These are phyloP conservation scores for Luffa aegyptiaca DNA, from an alignment of 306 rosid species.

Conservation along the genomic window DNA sequence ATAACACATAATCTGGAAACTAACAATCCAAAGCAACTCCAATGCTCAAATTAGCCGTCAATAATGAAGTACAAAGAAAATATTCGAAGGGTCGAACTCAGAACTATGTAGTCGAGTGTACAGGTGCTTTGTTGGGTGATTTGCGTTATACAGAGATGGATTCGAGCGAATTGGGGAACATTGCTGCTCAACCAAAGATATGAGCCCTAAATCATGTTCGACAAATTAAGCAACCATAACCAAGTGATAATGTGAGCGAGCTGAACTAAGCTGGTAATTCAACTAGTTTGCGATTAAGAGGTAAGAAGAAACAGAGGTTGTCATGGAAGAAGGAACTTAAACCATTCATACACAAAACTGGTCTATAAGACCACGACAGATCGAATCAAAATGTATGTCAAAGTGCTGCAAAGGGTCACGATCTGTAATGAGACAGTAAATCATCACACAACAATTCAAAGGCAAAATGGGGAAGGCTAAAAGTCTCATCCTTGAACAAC, in stretches of 20 bases:
- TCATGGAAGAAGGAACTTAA: not conserved
- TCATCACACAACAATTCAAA: not conserved
- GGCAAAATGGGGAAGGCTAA: not conserved
- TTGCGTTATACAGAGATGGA: not conserved
- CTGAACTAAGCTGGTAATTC: not conserved
- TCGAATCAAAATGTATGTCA: not conserved
- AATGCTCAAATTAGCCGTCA: not conserved
- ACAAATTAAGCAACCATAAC: not conserved
- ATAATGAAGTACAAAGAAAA: not conserved
- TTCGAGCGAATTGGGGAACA: not conserved
- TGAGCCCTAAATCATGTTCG: not conserved
- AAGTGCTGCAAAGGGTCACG: no score
- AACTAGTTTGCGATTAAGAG: not conserved
- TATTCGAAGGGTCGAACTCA: not conserved
- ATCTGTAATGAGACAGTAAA: not conserved
- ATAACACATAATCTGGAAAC: not conserved
- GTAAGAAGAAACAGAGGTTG: not conserved
- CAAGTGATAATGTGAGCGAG: not conserved
- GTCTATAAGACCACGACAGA: no score
- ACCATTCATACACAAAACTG: not conserved
- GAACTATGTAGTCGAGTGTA: no score
- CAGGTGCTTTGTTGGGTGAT: no score
- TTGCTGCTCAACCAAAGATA: not conserved
- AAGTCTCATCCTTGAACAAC: not conserved
- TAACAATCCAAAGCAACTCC: not conserved